These are phyloP conservation scores for Saccharum officinarum DNA, from an alignment of 176 grass and related monocot species.

Conservation along the genomic window DNA sequence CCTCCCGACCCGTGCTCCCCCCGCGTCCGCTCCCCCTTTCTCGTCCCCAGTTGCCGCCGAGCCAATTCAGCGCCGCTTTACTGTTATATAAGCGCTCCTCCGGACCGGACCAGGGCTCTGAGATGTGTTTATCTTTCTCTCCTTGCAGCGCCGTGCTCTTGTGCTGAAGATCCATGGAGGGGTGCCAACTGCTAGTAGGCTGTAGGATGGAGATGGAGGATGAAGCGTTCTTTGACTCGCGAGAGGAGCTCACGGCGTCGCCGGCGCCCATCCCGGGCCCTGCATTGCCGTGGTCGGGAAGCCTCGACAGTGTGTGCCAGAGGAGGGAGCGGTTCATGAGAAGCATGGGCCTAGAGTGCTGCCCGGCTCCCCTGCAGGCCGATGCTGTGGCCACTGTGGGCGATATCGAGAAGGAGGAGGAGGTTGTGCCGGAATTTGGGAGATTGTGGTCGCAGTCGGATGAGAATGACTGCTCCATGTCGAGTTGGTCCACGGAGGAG, in stretches of 20 bases:
- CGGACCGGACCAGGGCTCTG: slow-evolving; percentile 13
- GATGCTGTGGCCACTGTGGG: background rate
- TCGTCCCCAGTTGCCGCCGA: slow-evolving; percentile 30
- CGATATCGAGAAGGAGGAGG: slow-evolving; percentile 10
- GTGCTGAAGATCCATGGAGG: slow-evolving; percentile 38
- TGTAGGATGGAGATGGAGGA: slow-evolving; percentile 45
- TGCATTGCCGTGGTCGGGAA: slow-evolving; percentile 49
- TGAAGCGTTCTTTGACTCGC: slow-evolving; percentile 50
- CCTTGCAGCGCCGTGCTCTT: slow-evolving; percentile 27
- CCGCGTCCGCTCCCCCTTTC: slow-evolving; percentile 32
- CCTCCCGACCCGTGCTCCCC: slow-evolving; percentile 7
- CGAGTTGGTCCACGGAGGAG: slow-evolving; percentile 59
- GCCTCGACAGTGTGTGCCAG: slow-evolving; percentile 45
- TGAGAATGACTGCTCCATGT: slow-evolving; percentile 59
- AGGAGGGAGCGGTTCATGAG: slow-evolving; percentile 57
- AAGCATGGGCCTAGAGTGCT: slow-evolving; percentile 53
- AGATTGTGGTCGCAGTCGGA: slow-evolving; percentile 42
- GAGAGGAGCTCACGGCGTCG: slow-evolving; percentile 34
- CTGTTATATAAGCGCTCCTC: slow-evolving; percentile 57
- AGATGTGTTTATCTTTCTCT: slow-evolving; percentile 25
- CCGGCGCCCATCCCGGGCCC: slow-evolving; percentile 33
- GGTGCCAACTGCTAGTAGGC: slow-evolving; percentile 20
- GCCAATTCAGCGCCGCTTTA: slow-evolving; percentile 44
- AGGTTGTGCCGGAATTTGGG: slow-evolving; percentile 18
- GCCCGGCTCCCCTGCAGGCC: slow-evolving; percentile 25